These are phyloP conservation scores for Hyaloscypha hepaticicola DNA, from an alignment of 495 filamentous ascomycete species.

Conservation along the genomic window DNA sequence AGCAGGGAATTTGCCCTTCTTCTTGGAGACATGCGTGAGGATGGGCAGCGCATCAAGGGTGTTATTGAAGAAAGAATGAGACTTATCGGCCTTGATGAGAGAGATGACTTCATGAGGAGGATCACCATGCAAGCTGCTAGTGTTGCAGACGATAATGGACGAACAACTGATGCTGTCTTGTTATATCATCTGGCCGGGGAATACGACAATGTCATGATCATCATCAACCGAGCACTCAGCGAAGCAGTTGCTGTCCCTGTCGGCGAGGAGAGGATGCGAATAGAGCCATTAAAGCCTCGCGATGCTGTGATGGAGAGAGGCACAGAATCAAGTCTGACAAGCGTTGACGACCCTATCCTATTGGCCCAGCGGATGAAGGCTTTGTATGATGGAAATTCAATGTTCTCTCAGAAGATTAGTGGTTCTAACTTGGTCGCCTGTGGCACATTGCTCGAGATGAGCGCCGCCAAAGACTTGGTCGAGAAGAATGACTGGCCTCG, in stretches of 20 bases:
- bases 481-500: slow-evolving; percentile 69
- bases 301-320: slow-evolving; percentile 55
- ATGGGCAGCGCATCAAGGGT: slow-evolving; percentile 79
- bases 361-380: slow-evolving; percentile 76
- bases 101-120: slow-evolving; percentile 78
- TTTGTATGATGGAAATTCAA: slow-evolving; percentile 56
- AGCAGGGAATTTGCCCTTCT: slow-evolving; percentile 91
- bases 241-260: slow-evolving; percentile 81
- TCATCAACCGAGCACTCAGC: slow-evolving; percentile 87
- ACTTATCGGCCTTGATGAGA: slow-evolving; percentile 75
- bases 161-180: slow-evolving; percentile 88
- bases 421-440: slow-evolving; percentile 65
- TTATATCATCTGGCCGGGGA: slow-evolving; percentile 93
- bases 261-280: slow-evolving; percentile 68
- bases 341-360: slow-evolving; percentile 80
- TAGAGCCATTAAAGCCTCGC: slow-evolving; percentile 76
- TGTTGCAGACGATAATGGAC: slow-evolving; percentile 89
- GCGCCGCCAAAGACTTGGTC: slow-evolving; percentile 69
- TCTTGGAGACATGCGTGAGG: slow-evolving; percentile 82
- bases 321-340: slow-evolving; percentile 61
- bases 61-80: slow-evolving; percentile 85
- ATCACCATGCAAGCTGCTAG: slow-evolving; percentile 89
- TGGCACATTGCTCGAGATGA: slow-evolving; percentile 71
- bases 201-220: slow-evolving; percentile 84
- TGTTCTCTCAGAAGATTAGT: slow-evolving; percentile 22